These are phyloP conservation scores for Botrytis galanthina DNA, from an alignment of 2,329 filamentous ascomycete species.

Conservation along the genomic window DNA sequence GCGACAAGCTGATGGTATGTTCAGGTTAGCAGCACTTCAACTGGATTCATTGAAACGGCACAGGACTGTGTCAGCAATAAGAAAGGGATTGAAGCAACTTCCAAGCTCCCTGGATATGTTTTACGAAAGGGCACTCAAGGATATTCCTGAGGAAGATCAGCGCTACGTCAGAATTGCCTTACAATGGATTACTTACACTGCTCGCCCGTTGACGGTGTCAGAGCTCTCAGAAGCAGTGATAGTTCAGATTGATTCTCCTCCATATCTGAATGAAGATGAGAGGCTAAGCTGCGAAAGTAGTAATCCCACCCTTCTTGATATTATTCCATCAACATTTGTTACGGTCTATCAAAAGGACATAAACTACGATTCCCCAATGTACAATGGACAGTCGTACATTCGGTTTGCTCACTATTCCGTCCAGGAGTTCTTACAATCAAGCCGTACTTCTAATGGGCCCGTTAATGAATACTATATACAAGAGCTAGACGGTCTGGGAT, in stretches of 20 bases:
- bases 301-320: background rate
- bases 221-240: slow-evolving; percentile 15
- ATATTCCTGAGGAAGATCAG: slow-evolving; percentile 12
- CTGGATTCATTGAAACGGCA: slow-evolving; percentile 16
- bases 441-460: background rate
- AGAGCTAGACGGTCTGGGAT: rapidly evolving
- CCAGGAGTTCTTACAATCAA: background rate
- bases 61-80: background rate
- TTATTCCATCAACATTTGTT: background rate
- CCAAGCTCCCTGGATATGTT: slow-evolving; percentile 23
- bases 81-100: slow-evolving; percentile 7
- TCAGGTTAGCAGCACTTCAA: slow-evolving; percentile 27
- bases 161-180: slow-evolving; percentile 23
- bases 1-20: slow-evolving; percentile 20
- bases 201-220: background rate
- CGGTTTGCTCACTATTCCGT: background rate
- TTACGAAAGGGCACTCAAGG: slow-evolving; percentile 20
- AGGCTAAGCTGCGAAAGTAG: background rate
- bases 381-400: rapidly evolving
- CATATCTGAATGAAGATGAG: background rate
- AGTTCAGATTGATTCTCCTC: background rate
- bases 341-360: rapidly evolving
- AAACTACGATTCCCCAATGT: rapidly evolving
- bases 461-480: background rate
- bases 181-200: slow-evolving; percentile 30